Conservation (phyloP, 75 land plant species). For the Sequoiadendron giganteum region DNA sequence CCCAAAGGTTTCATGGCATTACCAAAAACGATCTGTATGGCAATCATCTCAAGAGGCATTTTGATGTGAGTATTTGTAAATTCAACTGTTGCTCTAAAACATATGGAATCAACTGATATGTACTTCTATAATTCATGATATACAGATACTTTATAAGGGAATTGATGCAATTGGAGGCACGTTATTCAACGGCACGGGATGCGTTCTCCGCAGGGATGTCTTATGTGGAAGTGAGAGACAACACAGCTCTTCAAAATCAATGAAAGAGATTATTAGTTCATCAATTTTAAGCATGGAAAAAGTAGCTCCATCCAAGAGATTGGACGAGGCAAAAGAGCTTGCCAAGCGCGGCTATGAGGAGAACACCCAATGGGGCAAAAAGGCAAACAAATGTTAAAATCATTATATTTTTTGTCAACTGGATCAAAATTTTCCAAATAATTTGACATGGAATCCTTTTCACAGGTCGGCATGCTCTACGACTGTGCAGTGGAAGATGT, state of each 20-base stretch:
- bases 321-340: constrained; percentile 13
- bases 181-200: constrained; percentile 40
- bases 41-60: not conserved
- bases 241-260: constrained; percentile 3
- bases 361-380: constrained; percentile 45
- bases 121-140: not conserved
- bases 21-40: constrained; percentile 47
- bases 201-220: constrained; percentile 42
- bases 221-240: constrained; percentile 31
- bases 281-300: not conserved
- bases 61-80: constrained; percentile 18
- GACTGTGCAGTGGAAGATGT: constrained; percentile 66
- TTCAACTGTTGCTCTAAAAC: not conserved
- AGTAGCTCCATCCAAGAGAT: not conserved
- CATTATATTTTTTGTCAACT: not conserved
- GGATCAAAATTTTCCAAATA: too few relatives aligned
- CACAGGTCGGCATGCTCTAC: constrained; percentile 57
- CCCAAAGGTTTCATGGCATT: constrained; percentile 42
- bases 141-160: constrained; percentile 34
- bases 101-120: not conserved
- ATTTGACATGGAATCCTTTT: not conserved
- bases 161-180: constrained; percentile 39
- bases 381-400: constrained; percentile 18
- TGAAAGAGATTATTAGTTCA: constrained; percentile 18
- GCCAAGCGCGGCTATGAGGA: constrained; percentile 34